Evolutionary conservation across 306 rosid species (phyloP).

Genomic region (Cicer yamashitae): DNA sequence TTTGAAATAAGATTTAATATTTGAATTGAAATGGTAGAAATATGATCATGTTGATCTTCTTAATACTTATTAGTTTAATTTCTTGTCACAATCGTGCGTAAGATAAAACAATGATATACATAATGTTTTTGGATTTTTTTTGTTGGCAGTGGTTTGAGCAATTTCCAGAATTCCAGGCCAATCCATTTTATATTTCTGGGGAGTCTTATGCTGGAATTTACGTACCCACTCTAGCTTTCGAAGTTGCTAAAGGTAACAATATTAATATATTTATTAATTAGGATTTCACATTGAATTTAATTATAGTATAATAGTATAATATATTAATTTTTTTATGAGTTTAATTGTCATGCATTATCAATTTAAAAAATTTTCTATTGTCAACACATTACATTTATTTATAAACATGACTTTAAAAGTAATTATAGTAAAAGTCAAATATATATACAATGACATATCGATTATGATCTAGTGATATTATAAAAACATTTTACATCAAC

Average conservation of each 20-base stretch:
- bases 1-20: neutral
- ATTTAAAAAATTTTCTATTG: too few species aligned
- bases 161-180: slow-evolving; percentile 69
- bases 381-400: too few species aligned
- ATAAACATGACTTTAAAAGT: too few species aligned
- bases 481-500: too few species aligned
- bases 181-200: slow-evolving; percentile 75
- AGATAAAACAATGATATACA: neutral
- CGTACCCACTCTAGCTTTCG: slow-evolving; percentile 74
- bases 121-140: neutral
- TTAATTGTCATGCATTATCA: too few species aligned
- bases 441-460: too few species aligned
- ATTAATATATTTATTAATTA: neutral
- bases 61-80: neutral
- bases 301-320: too few species aligned
- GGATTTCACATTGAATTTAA: neutral
- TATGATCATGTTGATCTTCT: slow-evolving; percentile 3
- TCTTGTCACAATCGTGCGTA: neutral
- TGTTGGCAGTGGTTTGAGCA: slow-evolving; percentile 71
- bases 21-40: too few species aligned
- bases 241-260: slow-evolving; percentile 61
- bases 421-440: too few species aligned
- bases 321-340: too few species aligned
- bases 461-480: too few species aligned
- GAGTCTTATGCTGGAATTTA: slow-evolving; percentile 88